These are phyloP conservation scores for Paramecium bursaria DNA, from an alignment of 73 alveolate species.

Conservation along the genomic window DNA sequence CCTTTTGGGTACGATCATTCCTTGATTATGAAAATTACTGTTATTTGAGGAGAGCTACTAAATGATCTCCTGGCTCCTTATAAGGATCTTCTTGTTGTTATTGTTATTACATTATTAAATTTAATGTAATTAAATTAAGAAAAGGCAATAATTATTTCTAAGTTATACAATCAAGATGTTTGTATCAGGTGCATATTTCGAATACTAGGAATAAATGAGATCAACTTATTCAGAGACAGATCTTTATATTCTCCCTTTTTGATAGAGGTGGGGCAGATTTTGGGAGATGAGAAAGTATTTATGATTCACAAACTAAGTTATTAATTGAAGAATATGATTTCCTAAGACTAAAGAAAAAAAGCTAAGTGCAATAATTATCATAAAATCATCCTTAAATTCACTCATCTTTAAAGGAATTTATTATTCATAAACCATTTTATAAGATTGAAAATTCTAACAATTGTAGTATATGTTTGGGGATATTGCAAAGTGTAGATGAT, in stretches of 20 bases:
- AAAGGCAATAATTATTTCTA: background rate
- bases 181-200: conserved; percentile 70
- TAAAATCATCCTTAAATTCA: background rate
- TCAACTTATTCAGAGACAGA: conserved; percentile 9
- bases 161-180: conserved; percentile 52
- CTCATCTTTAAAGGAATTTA: conserved; percentile 21
- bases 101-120: too few relatives aligned
- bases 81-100: too few relatives aligned
- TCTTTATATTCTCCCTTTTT: conserved; percentile 7
- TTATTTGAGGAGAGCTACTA: too few relatives aligned
- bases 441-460: conserved; percentile 36
- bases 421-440: conserved; percentile 30
- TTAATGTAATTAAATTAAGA: conserved; percentile 16
- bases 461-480: conserved; percentile 65
- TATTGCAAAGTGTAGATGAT: conserved; percentile 59
- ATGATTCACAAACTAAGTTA: background rate
- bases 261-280: conserved; percentile 45
- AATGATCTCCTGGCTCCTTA: too few relatives aligned
- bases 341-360: background rate
- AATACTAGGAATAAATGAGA: conserved; percentile 51
- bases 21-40: too few relatives aligned
- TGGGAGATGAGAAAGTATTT: conserved; percentile 55
- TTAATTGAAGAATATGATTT: conserved; percentile 58
- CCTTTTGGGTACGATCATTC: too few relatives aligned
- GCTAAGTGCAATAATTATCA: background rate